Base-by-base conservation (phyloP, 345 rosid species). In the Salix brachista region DNA sequence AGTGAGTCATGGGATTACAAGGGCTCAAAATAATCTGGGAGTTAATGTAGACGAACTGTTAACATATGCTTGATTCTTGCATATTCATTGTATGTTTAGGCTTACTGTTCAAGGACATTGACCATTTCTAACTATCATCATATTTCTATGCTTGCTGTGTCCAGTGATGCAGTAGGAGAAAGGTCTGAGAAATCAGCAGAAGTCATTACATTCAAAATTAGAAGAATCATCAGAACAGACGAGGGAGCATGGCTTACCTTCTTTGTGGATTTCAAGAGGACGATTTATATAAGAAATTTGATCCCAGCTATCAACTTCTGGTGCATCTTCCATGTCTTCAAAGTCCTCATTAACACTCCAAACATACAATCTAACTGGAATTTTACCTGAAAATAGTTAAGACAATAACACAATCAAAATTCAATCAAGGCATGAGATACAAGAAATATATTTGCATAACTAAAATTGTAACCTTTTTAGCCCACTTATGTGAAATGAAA, bases 291-390 rank as follows among this genome's bases (percentile, higher is more conserved):
- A 91, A 21, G 91, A 88, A 76, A 93, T 85, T 67, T 89, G 87
- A 83, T 93, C 99, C 99, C 99, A 96, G 50, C 85, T 83, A 79
- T 90, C 94, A 54, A 91, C 76, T 77, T 69, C 84, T 18, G 89
- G 88, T 26, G 84, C 78, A 83, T 88, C 94, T 78, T 91, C 97
- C 70, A 88, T 78, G 79, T 91, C 88, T 84, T 89, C 91, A 78
- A 88, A 89, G 83, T 91, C 87, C 79, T 85, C 81, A 32, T 75
- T 81, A 19, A 88, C 78, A 73, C 77, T 81, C 85, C 90, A 77
- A 66, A 96, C 85, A 78, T 93, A 92, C 78, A 96, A 77, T 75
- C 98, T 89, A 76, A 96, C 91, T 23, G 98, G 96, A 82, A 92
- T 80, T 83, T 90, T 91, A 46, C 88, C 99, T 93, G 89, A 69